A percentile compares a stretch with the other conserved stretches of the same genome.
phyloP scores from a whole-genome alignment of 2,329 filamentous ascomycete species.

The Cordyceps tenuipes region DNA sequence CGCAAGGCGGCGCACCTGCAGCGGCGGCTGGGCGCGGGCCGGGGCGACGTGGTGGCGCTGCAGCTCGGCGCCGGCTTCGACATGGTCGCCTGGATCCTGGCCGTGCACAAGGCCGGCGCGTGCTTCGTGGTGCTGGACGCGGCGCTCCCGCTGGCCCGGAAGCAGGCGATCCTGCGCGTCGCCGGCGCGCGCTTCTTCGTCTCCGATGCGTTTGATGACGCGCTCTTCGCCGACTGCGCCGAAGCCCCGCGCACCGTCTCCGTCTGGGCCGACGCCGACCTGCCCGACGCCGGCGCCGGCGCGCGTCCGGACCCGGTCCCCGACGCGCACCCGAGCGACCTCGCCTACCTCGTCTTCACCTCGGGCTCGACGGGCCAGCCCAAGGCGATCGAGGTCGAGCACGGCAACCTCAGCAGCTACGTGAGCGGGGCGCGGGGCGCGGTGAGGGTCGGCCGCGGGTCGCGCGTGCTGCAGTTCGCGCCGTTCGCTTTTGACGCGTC shows the following conservation, averaged over 20 bases:
- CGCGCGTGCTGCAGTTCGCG: conserved; percentile 6
- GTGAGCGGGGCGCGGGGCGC: background rate
- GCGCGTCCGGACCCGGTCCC: background rate
- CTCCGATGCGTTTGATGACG: background rate
- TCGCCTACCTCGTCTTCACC: conserved; percentile 1
- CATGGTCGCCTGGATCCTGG: background rate
- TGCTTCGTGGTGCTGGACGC: background rate
- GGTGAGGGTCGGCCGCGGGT: background rate
- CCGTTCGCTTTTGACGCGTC: conserved; percentile 9
- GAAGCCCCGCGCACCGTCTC: background rate
- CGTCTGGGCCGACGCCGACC: background rate
- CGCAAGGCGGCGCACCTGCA: background rate
- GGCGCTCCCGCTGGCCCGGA: background rate
- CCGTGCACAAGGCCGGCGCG: background rate
- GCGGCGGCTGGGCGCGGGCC: background rate
- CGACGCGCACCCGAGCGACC: background rate
- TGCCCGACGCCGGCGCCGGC: background rate
- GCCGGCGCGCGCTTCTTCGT: background rate
- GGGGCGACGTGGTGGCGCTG: background rate
- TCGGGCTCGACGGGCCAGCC: conserved; percentile 7
- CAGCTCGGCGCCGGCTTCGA: background rate
- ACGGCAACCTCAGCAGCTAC: conserved; percentile 3
- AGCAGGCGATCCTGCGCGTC: conserved; percentile 1
- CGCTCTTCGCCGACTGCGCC: background rate
- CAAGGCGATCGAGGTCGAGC: conserved; percentile 8